Evolutionary conservation across 768 basidiomycete genomes (phyloP).

Genomic region (Tylopilus subfusipes): DNA sequence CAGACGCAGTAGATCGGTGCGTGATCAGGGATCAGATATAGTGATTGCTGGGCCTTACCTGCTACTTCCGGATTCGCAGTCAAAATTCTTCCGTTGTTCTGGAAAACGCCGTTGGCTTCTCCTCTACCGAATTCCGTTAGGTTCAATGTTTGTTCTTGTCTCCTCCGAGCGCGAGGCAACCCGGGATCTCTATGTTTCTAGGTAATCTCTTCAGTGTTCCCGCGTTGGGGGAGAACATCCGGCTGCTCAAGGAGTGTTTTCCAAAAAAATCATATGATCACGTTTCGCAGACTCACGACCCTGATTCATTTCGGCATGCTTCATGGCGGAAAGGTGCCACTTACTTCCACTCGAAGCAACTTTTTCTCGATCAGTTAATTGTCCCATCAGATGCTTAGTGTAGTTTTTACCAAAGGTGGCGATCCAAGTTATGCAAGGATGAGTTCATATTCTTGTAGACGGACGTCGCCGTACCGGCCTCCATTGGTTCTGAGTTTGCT

Average conservation of each 20-base stretch:
- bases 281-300: slow-evolving; percentile 13
- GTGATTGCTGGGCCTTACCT: slow-evolving; percentile 21
- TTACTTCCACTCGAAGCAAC: slow-evolving; percentile 11
- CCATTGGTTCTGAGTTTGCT: neutral
- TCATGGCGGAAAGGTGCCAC: slow-evolving; percentile 12
- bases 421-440: neutral
- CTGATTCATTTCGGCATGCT: slow-evolving; percentile 31
- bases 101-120: slow-evolving; percentile 25
- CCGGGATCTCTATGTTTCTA: neutral
- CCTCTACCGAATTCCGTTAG: slow-evolving; percentile 4
- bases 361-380: slow-evolving; percentile 17
- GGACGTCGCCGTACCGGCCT: neutral
- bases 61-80: slow-evolving; percentile 29
- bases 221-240: neutral
- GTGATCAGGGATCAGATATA: slow-evolving; percentile 23
- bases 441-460: neutral
- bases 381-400: neutral
- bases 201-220: neutral
- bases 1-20: slow-evolving; percentile 26
- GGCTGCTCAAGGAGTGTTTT: neutral
- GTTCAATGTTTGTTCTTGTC: neutral
- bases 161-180: slow-evolving; percentile 2
- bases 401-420: slow-evolving; percentile 4
- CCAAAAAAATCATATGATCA: slow-evolving; percentile 1
- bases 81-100: slow-evolving; percentile 17